These are phyloP conservation scores for Melastoma candidum DNA, from an alignment of 441 rosid genomes.

Conservation along the genomic window DNA sequence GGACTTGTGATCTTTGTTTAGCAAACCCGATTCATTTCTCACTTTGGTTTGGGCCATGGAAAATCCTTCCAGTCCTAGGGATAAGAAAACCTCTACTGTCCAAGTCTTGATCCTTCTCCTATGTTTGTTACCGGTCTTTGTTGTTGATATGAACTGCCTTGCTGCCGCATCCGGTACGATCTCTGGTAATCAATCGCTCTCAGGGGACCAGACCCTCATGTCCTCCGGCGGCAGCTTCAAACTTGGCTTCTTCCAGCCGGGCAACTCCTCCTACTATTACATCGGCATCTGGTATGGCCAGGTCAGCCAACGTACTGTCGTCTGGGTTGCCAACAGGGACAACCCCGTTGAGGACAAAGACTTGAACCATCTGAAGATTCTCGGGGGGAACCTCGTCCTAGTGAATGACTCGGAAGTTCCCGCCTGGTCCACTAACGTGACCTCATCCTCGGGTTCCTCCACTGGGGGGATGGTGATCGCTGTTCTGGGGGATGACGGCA, in stretches of 20 bases:
- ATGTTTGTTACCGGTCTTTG: too few species aligned
- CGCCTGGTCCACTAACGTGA: slow-evolving; percentile 49
- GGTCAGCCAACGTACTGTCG: accelerated
- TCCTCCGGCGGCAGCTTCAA: slow-evolving; percentile 6
- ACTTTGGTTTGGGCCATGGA: too few species aligned
- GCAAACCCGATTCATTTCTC: too few species aligned
- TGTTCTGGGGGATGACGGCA: slow-evolving; percentile 42
- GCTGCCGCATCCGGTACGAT: neutral
- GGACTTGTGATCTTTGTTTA: too few species aligned
- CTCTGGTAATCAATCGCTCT: slow-evolving; percentile 8
- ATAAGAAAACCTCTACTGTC: too few species aligned
- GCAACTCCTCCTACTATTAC: slow-evolving; percentile 12
- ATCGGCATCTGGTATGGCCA: slow-evolving; percentile 11
- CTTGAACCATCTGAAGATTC: slow-evolving; percentile 24
- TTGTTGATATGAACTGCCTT: too few species aligned
- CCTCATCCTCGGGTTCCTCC: slow-evolving; percentile 6
- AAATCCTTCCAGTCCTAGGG: too few species aligned
- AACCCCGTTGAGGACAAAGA: slow-evolving; percentile 6
- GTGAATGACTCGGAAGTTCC: slow-evolving; percentile 23
- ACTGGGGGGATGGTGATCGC: slow-evolving; percentile 27
- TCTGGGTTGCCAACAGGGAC: slow-evolving; percentile 17
- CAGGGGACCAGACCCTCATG: slow-evolving; percentile 5
- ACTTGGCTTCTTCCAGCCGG: slow-evolving; percentile 13
- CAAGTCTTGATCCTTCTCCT: too few species aligned
- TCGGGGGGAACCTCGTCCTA: slow-evolving; percentile 32